These are phyloP conservation scores for Triadica sebifera DNA, from an alignment of 345 rosid genomes.

Conservation along the genomic window DNA sequence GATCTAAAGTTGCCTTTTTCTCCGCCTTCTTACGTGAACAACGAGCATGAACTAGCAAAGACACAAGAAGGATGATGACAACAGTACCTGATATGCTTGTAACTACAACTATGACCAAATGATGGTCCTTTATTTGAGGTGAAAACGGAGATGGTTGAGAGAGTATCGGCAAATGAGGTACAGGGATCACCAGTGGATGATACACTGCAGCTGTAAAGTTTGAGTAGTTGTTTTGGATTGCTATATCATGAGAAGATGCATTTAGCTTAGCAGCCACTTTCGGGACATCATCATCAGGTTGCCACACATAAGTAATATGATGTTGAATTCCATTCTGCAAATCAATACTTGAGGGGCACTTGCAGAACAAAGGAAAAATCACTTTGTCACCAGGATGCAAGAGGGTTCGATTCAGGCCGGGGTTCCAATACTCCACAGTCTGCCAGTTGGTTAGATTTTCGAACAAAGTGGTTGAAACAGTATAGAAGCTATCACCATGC, in stretches of 20 bases:
- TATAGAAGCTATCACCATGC: slow-evolving; percentile 48
- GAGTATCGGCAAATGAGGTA: slow-evolving; percentile 44
- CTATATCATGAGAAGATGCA: slow-evolving; percentile 36
- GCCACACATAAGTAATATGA: slow-evolving; percentile 58
- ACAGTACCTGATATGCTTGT: slow-evolving; percentile 24
- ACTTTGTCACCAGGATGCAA: slow-evolving; percentile 44
- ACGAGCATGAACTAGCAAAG: slow-evolving; percentile 22
- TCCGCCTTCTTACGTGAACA: slow-evolving; percentile 17
- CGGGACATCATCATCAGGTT: slow-evolving; percentile 37
- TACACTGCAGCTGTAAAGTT: slow-evolving; percentile 33
- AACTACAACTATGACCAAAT: slow-evolving; percentile 17
- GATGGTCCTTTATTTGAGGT: slow-evolving; percentile 20
- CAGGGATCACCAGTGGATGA: slow-evolving; percentile 54
- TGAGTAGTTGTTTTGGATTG: slow-evolving; percentile 38
- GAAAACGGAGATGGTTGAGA: slow-evolving; percentile 24
- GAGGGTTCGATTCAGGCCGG: slow-evolving; percentile 28
- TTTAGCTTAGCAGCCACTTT: slow-evolving; percentile 44
- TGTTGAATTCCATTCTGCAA: slow-evolving; percentile 31
- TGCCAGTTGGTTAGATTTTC: slow-evolving; percentile 54
- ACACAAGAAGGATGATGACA: slow-evolving; percentile 28
- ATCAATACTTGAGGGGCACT: slow-evolving; percentile 47
- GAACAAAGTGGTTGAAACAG: slow-evolving; percentile 37
- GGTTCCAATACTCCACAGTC: slow-evolving; percentile 39
- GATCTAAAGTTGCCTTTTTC: slow-evolving; percentile 28
- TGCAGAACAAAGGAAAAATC: slow-evolving; percentile 53